Evolutionary conservation across 352 stramenopile species (phyloP).

Genomic region (Phytophthora aleatoria): DNA sequence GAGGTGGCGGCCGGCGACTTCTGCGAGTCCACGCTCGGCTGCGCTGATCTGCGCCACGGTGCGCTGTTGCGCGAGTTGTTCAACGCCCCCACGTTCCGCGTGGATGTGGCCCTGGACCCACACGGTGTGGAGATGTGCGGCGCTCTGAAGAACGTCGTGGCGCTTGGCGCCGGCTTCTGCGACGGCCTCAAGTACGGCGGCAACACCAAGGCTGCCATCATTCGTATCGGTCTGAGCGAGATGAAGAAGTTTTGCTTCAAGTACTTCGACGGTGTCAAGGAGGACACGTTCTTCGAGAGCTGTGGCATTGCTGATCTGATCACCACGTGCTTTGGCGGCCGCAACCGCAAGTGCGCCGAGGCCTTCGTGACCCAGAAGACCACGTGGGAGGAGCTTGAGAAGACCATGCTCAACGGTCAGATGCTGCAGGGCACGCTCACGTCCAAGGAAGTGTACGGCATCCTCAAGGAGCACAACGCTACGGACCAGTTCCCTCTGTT

Average conservation of each 20-base stretch:
- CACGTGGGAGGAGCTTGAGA: slow-evolving; percentile 93
- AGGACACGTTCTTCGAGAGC: slow-evolving; percentile 96
- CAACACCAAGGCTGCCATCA: slow-evolving; percentile 98
- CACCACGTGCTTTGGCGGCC: slow-evolving; percentile 97
- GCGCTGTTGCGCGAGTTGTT: slow-evolving; percentile 79
- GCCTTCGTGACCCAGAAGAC: slow-evolving; percentile 88
- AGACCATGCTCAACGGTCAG: slow-evolving; percentile 95
- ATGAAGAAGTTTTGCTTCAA: slow-evolving; percentile 95
- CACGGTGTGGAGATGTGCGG: slow-evolving; percentile 96
- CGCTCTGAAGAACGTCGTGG: slow-evolving; percentile 98
- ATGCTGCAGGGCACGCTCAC: slow-evolving; percentile 97
- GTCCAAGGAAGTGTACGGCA: slow-evolving; percentile 92
- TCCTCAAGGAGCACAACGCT: slow-evolving; percentile 88
- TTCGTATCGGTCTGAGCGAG: slow-evolving; percentile 94
- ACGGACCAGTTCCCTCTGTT: slow-evolving; percentile 92
- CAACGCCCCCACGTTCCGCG: slow-evolving; percentile 89
- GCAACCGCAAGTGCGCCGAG: slow-evolving; percentile 97
- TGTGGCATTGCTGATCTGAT: slow-evolving; percentile 98
- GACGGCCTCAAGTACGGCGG: slow-evolving; percentile 94
- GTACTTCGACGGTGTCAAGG: slow-evolving; percentile 94
- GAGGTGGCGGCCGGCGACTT: slow-evolving; percentile 96
- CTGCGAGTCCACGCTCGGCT: slow-evolving; percentile 97
- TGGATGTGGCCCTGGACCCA: slow-evolving; percentile 94
- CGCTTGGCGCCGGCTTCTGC: slow-evolving; percentile 96
- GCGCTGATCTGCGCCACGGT: slow-evolving; percentile 68